Evolutionary conservation across 345 rosid genomes (phyloP), one percentile per base, ranked within the genome.

Genomic region (Aquilaria malaccensis): DNA sequence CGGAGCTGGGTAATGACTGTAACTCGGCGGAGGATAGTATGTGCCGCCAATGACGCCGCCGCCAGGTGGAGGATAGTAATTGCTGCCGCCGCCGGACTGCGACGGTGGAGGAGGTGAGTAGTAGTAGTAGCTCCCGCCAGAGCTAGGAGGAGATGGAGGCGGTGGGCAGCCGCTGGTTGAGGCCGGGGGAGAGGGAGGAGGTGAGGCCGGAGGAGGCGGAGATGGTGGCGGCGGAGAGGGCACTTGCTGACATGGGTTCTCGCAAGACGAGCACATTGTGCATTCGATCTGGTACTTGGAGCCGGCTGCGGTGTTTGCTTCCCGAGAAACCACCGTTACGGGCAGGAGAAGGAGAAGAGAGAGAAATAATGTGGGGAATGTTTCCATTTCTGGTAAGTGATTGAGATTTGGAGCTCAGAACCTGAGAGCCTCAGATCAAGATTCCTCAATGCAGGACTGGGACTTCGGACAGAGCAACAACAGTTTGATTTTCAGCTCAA

Each of bases 191-290:
- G 84, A 77, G 1, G 91, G 82, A 4, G 87, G 81, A 0, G 87
- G 74, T 0, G 83, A 31, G 72, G 53, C 0, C 58, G 84, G 74
- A 0, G 79, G 54, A 2, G 81, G 70, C 6, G 74, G 74, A 3
- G 88, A 53, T 1, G 81, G 83, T 5, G 92, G 80, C 2, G 84
- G 85, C 9, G 87, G 87, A 0, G 84, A 55, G 7, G 81, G 80
- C 6, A 10, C 64, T 58, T 67, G 80, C 47, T 67, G 76, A 63
- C 85, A 82, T 9, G 92, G 95, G 71, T 79, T 83, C 37, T 83
- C 85, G 22, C 98, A 89, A 4, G 86, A 69, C 9, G 94, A 45
- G 81, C 98, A 93, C 97, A 87, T 83, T 69, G 96, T 86, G 78
- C 97, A 94, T 52, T 87, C 86, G 69, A 76, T 75, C 75, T 81